phyloP scores from a whole-genome alignment of 2,329 filamentous ascomycete genomes.

The Balansia obtecta region DNA sequence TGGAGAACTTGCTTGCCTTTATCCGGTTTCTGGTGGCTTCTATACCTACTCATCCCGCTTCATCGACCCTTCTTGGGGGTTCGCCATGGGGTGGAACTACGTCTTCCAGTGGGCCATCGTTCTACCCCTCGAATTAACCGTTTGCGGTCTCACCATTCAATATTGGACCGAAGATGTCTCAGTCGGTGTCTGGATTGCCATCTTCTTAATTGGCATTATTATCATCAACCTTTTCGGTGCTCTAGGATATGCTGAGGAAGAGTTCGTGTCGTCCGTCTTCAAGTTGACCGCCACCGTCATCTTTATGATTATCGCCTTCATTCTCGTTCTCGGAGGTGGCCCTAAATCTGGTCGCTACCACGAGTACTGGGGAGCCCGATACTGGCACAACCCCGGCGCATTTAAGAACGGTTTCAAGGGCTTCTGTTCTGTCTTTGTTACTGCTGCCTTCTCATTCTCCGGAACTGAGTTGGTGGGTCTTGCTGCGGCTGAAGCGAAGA shows the following conservation, averaged over 20 bases:
- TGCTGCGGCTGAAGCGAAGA: constrained; percentile 40
- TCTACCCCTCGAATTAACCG: constrained; percentile 34
- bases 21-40: constrained; percentile 47
- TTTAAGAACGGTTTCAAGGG: constrained; percentile 67
- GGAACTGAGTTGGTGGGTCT: constrained; percentile 53
- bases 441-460: constrained; percentile 60
- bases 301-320: constrained; percentile 47
- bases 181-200: constrained; percentile 35
- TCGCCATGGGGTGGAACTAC: constrained; percentile 39
- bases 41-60: constrained; percentile 47
- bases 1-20: constrained; percentile 45
- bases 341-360: constrained; percentile 32
- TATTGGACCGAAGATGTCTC: constrained; percentile 35
- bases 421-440: constrained; percentile 60
- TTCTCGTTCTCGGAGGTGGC: constrained; percentile 48
- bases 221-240: constrained; percentile 40
- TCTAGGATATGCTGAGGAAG: constrained; percentile 36
- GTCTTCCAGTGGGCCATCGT: constrained; percentile 36
- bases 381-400: constrained; percentile 37
- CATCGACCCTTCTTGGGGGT: constrained; percentile 45
- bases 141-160: constrained; percentile 35
- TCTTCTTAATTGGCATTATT: constrained; percentile 34
- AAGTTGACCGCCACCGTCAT: constrained; percentile 42
- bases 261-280: constrained; percentile 38
- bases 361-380: constrained; percentile 36